Conservation (phyloP, 2,329 filamentous ascomycete genomes). For the Onygena corvina region DNA sequence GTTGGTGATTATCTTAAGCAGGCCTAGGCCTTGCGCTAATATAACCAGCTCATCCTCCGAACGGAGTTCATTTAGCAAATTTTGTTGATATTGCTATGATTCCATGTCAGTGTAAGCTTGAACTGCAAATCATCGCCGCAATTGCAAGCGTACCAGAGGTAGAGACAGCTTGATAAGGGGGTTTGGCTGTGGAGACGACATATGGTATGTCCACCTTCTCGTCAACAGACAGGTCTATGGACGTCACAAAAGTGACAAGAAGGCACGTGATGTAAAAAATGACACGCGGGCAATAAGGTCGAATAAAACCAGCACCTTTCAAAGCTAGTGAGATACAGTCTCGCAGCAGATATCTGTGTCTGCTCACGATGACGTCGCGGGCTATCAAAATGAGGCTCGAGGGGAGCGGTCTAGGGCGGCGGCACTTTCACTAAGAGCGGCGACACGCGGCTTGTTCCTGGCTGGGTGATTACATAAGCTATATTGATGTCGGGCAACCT, state of each 20-base stretch:
- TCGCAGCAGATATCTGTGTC: neutral
- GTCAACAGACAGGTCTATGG: neutral
- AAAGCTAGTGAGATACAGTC: neutral
- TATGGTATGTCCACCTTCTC: constrained; percentile 5
- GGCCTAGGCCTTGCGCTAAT: constrained; percentile 78
- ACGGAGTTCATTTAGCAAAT: constrained; percentile 81
- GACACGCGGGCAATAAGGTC: too few relatives aligned
- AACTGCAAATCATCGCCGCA: neutral
- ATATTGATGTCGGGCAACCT: neutral
- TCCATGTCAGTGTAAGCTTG: constrained; percentile 12
- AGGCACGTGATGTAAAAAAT: constrained; percentile 7
- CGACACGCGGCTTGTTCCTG: neutral
- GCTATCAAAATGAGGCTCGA: neutral
- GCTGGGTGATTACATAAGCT: neutral
- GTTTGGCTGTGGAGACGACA: constrained; percentile 12
- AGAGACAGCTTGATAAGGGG: constrained; percentile 48
- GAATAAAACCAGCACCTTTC: too few relatives aligned
- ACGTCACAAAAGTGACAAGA: constrained; percentile 7
- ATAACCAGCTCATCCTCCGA: constrained; percentile 88
- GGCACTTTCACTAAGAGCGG: neutral
- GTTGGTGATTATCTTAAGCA: constrained; percentile 88
- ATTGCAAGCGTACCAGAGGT: constrained; percentile 39
- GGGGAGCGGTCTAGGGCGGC: neutral
- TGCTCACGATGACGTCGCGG: neutral
- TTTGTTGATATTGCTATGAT: constrained; percentile 70